Percentiles rank a stretch among this genome's conserved stretches.
These are phyloP conservation scores for Brettanomyces anomalus DNA, from an alignment of 805 yeast genomes.

Conservation along the genomic window DNA sequence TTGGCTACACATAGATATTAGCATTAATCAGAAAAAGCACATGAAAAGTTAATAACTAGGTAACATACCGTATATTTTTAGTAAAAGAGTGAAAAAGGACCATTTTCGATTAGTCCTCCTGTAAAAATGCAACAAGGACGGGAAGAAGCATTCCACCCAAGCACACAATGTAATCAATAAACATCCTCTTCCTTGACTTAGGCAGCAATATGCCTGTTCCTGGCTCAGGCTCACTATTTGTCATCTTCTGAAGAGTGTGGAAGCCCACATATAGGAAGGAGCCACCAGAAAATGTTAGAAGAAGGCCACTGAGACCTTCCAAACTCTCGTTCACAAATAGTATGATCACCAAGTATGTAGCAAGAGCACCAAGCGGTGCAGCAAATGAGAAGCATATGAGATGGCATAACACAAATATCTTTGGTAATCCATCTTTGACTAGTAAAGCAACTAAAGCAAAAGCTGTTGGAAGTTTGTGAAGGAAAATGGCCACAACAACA, in stretches of 20 bases:
- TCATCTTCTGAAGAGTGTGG: constrained; percentile 37
- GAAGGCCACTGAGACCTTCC: constrained; percentile 34
- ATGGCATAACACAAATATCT: constrained; percentile 32
- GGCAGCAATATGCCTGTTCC: background rate
- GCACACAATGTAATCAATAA: constrained; percentile 12
- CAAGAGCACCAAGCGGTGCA: constrained; percentile 54
- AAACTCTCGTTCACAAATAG: constrained; percentile 13
- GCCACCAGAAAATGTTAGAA: constrained; percentile 61
- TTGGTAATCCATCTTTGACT: constrained; percentile 26
- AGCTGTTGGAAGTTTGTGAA: constrained; percentile 71
- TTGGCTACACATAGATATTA: background rate
- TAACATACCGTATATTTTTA: too few species aligned
- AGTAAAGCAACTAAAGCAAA: constrained; percentile 57
- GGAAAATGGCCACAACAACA: constrained; percentile 50
- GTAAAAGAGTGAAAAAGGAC: background rate
- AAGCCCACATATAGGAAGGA: constrained; percentile 64
- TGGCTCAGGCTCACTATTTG: background rate
- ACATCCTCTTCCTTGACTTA: constrained; percentile 1
- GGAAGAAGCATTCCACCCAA: constrained; percentile 24
- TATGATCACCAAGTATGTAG: constrained; percentile 29
- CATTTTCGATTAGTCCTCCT: constrained; percentile 13
- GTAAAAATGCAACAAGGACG: constrained; percentile 16
- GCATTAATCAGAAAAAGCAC: background rate
- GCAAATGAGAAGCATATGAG: constrained; percentile 43
- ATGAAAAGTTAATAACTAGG: too few species aligned